Conservation (phyloP, 257 asterid genomes). For the Nyctanthes arbortristis region DNA sequence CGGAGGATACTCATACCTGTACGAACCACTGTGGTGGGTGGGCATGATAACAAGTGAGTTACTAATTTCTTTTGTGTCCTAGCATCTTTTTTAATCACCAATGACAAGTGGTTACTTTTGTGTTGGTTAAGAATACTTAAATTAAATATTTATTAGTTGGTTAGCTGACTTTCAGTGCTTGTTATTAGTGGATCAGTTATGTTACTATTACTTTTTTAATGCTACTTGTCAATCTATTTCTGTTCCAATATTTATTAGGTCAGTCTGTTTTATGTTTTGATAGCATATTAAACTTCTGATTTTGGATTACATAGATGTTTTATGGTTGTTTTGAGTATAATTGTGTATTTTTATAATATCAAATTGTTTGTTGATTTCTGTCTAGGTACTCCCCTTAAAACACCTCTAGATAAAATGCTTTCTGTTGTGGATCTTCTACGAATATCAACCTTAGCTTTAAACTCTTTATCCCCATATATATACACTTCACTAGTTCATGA, state of each 20-base stretch:
- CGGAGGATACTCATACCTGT: constrained; percentile 83
- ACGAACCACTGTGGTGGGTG: constrained; percentile 91
- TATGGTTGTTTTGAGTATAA: neutral
- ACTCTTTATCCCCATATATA: neutral
- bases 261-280: no score
- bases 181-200: neutral
- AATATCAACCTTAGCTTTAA: neutral
- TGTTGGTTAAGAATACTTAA: neutral
- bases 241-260: no score
- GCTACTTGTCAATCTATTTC: neutral
- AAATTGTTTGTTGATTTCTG: neutral
- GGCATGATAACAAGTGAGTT: constrained; percentile 88
- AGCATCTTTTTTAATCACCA: neutral
- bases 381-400: neutral
- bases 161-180: neutral
- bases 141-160: no score
- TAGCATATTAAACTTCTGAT: no score
- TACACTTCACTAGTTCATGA: neutral
- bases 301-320: neutral
- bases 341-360: neutral
- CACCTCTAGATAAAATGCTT: neutral
- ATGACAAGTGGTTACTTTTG: neutral
- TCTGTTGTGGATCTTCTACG: neutral
- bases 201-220: neutral
- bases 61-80: constrained; percentile 7